These are phyloP conservation scores for Huntiella moniliformis DNA, from an alignment of 2,329 filamentous ascomycete genomes.

Conservation along the genomic window DNA sequence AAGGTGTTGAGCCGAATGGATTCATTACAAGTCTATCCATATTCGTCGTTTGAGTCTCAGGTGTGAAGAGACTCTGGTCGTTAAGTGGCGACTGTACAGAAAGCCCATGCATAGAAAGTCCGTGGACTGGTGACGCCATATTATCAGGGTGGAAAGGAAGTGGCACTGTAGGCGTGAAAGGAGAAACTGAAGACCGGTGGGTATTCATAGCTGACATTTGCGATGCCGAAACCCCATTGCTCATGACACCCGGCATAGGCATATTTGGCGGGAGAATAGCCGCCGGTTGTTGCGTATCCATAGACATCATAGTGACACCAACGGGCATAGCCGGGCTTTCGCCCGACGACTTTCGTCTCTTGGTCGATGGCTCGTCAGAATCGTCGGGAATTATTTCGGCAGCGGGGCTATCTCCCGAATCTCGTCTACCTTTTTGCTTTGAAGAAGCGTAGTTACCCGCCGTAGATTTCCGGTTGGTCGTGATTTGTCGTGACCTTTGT, in stretches of 20 bases:
- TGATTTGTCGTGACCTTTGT: slow-evolving; percentile 15
- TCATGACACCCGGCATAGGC: neutral
- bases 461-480: slow-evolving; percentile 11
- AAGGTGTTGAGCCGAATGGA: slow-evolving; percentile 51
- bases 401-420: slow-evolving; percentile 9
- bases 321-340: slow-evolving; percentile 55
- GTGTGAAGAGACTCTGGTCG: slow-evolving; percentile 23
- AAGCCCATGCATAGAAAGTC: slow-evolving; percentile 11
- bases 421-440: slow-evolving; percentile 2
- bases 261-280: neutral
- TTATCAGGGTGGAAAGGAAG: slow-evolving; percentile 27
- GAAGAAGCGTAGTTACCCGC: neutral
- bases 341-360: slow-evolving; percentile 54
- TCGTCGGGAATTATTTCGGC: slow-evolving; percentile 5
- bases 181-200: slow-evolving; percentile 25
- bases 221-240: slow-evolving; percentile 19
- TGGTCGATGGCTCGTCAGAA: slow-evolving; percentile 35
- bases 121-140: slow-evolving; percentile 19
- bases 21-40: slow-evolving; percentile 45
- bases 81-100: slow-evolving; percentile 19
- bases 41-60: slow-evolving; percentile 3
- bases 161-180: slow-evolving; percentile 30
- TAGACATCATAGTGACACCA: slow-evolving; percentile 61
- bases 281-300: slow-evolving; percentile 36
- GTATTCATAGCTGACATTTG: slow-evolving; percentile 18